Evolutionary conservation across 2,329 filamentous ascomycete genomes (phyloP), one percentile per base, ranked within the genome.

Genomic region (Colletotrichum sp.): DNA sequence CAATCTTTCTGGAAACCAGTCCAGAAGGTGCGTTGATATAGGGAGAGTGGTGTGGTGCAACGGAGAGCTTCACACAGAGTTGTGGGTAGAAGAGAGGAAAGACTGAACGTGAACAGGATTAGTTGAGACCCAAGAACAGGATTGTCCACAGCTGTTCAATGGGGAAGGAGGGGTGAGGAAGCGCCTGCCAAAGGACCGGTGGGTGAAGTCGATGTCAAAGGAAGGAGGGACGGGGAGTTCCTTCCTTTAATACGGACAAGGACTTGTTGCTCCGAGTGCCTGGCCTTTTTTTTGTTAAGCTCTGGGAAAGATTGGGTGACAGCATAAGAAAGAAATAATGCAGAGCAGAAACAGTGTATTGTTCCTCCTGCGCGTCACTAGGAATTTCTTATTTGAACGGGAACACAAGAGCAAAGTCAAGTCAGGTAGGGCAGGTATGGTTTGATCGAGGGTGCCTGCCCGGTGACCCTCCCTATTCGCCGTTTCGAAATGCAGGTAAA

Each of bases 101-200:
- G 66, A 76, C 59, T 76, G 71, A 44, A 71, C 7, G 66, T 59
- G 75, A 75, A 75, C 75, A 76, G 52, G 26, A 71, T 76, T 76
- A 75, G 28, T 34, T 26, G 18, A 63, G 55, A 9, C 49, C 75
- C 59, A 34, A 55, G 62, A 62, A 66, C 67, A 63, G 32, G 24
- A 52, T 12, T 55, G 34, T 68, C 49, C 74, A 18, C 34, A 8
- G 52, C 34, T 69, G 59, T 76, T 76, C 65, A 28, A 65, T 64
- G 57, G 62, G 44, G 32, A 36, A 49, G 36, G 34, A 63, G 26
- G 59, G 39, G 32, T 36, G 49, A 36, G 34, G 44, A 63, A 74
- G 66, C 70, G 59, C 70, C 70, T 74, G 74, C 32, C 59, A 65
- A 65, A 65, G 65, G 74, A 76, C 70, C 44, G 32, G 64, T 73